Evolutionary conservation across 176 grass and related monocot genomes (phyloP).

Genomic region (Oryza australiensis): DNA sequence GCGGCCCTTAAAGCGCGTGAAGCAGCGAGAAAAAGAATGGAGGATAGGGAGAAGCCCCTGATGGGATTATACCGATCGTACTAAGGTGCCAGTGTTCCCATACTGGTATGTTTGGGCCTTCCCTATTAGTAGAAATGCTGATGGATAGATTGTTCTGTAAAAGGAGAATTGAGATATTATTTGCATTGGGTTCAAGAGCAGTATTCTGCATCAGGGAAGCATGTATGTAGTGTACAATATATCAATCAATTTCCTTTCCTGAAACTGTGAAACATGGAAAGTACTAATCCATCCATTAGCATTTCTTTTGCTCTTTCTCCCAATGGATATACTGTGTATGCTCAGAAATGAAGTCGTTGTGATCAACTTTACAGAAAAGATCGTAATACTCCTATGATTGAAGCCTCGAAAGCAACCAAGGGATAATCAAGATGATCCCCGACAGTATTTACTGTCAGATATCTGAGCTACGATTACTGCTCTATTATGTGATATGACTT

Average conservation of each 20-base stretch:
- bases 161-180: background rate
- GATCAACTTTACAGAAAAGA: background rate
- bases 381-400: background rate
- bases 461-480: background rate
- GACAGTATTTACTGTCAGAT: background rate
- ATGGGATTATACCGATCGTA: constrained; percentile 76
- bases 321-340: background rate
- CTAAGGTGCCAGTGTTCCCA: background rate
- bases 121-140: background rate
- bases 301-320: background rate
- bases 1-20: constrained; percentile 71
- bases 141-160: background rate
- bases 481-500: background rate
- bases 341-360: background rate
- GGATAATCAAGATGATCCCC: background rate
- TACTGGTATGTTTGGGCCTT: background rate
- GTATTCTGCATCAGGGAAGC: background rate
- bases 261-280: constrained; percentile 21
- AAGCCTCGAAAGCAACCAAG: background rate
- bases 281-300: background rate
- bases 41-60: constrained; percentile 83
- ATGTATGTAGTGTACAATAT: background rate
- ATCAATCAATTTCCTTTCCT: background rate
- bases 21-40: constrained; percentile 77
- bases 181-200: background rate